A percentile compares a stretch with the other conserved stretches of the same genome.
These are phyloP conservation scores for Lachnellula occidentalis DNA, from an alignment of 2,329 filamentous ascomycete genomes.

Conservation along the genomic window DNA sequence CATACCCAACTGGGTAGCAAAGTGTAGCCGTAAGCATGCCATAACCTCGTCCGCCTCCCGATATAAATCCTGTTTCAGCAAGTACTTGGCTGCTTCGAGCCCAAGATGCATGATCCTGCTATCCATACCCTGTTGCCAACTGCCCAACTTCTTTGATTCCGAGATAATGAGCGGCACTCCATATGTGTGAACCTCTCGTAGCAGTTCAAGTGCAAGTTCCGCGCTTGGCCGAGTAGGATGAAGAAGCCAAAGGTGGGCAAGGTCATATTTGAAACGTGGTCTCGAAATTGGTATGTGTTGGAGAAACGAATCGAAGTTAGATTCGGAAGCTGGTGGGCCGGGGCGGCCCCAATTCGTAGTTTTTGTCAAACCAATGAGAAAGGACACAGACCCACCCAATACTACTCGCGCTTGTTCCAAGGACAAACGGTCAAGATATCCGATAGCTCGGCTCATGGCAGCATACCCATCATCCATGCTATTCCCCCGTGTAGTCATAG, in stretches of 20 bases:
- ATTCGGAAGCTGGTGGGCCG: constrained; percentile 6
- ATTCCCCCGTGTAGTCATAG: not conserved
- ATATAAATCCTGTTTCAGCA: constrained; percentile 19
- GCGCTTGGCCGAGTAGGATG: constrained; percentile 25
- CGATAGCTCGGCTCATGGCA: constrained; percentile 14
- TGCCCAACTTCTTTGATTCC: not conserved
- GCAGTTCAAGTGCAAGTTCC: constrained; percentile 16
- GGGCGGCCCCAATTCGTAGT: not conserved
- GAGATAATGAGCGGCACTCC: not conserved
- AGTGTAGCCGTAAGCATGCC: constrained; percentile 22
- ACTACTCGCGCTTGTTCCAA: not conserved
- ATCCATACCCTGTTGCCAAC: not conserved
- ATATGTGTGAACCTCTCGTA: constrained; percentile 6
- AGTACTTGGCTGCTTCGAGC: constrained; percentile 22
- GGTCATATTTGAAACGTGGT: not conserved
- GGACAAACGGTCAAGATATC: constrained; percentile 7
- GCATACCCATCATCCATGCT: constrained; percentile 18
- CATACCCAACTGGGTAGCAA: constrained; percentile 18
- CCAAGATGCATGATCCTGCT: constrained; percentile 14
- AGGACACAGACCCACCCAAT: constrained; percentile 8
- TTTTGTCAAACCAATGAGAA: not conserved
- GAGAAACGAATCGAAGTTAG: constrained; percentile 21
- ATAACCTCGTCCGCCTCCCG: constrained; percentile 25
- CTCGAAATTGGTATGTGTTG: constrained; percentile 6
- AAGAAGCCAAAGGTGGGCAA: constrained; percentile 18